Conservation (phyloP, 2,329 filamentous ascomycete genomes). For the Penicillium sp. region DNA sequence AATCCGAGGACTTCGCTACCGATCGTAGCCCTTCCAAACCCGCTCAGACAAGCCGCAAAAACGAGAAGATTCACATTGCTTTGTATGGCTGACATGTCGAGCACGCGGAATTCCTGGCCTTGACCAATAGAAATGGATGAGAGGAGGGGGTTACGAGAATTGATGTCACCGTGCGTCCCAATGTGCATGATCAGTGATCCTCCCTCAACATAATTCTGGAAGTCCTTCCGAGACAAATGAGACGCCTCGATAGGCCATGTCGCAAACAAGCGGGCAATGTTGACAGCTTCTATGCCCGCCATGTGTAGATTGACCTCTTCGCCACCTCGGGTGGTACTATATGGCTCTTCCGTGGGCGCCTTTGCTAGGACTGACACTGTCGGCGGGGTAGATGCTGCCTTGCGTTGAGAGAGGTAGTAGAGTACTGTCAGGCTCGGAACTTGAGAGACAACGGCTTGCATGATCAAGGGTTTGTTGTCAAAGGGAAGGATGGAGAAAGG, state of each 20-base stretch:
- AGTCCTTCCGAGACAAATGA: slow-evolving; percentile 19
- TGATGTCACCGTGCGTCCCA: slow-evolving; percentile 25
- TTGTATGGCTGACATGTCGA: slow-evolving; percentile 24
- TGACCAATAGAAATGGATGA: slow-evolving; percentile 27
- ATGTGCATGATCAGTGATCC: slow-evolving; percentile 24
- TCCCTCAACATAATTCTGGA: slow-evolving; percentile 22
- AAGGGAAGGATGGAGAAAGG: slow-evolving; percentile 21
- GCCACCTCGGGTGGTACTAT: neutral
- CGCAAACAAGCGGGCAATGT: slow-evolving; percentile 24
- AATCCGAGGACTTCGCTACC: slow-evolving; percentile 27
- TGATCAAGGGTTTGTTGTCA: slow-evolving; percentile 19
- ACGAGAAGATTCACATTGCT: slow-evolving; percentile 25
- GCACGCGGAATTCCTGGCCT: slow-evolving; percentile 26
- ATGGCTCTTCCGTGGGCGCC: slow-evolving; percentile 11
- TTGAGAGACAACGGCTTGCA: slow-evolving; percentile 25
- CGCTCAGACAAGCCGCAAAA: slow-evolving; percentile 28
- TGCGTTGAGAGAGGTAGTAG: slow-evolving; percentile 21
- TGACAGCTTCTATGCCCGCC: slow-evolving; percentile 28
- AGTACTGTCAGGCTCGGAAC: slow-evolving; percentile 25
- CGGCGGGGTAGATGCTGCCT: slow-evolving; percentile 12
- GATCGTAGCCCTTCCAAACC: slow-evolving; percentile 22
- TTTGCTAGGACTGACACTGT: slow-evolving; percentile 27
- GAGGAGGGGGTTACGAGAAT: slow-evolving; percentile 21
- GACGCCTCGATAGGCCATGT: slow-evolving; percentile 30
- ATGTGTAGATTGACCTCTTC: slow-evolving; percentile 23